Evolutionary conservation across 495 filamentous ascomycete genomes (phyloP), one percentile per base, ranked within the genome.

Genomic region (Podospora australis): DNA sequence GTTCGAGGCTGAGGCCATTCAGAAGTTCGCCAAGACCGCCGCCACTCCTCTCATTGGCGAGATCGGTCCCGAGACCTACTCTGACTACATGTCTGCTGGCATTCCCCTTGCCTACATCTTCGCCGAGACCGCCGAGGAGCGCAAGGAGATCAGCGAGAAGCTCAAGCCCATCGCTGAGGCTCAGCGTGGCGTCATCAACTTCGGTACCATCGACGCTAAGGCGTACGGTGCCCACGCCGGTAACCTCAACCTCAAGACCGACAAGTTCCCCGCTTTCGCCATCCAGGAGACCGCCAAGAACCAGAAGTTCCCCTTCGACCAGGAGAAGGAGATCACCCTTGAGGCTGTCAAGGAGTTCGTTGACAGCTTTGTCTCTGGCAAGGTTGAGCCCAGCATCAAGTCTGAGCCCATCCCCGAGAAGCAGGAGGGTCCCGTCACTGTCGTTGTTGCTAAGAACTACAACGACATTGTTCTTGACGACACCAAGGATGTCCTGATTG

Each of bases 81-180:
- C 87, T 49, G 83, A 82, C 60, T 99, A 99, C 74, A 99, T 99
- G 84, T 82, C 87, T 42, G 84, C 92, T 55, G 90, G 88, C 53
- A 79, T 97, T 54, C 92, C 92, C 30, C 79, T 99, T 45, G 92
- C 89, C 46, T 99, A 97, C 70, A 95, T 99, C 70, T 99, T 99
- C 71, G 86, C 91, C 54, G 90, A 96, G 73, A 94, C 86, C 25
- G 62, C 80, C 24, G 92, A 97, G 69, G 88, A 95, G 72, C 90
- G 92, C 52, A 81, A 82, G 63, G 73, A 81, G 57, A 80, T 95
- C 59, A 75, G 86, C 53, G 78, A 82, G 17, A 58, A 60, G 25
- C 67, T 82, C 50, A 85, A 78, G 69, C 70, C 82, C 52, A 60
- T 88, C 57, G 84, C 84, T 42, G 70, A 80, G 66, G 76, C 83